phyloP scores from a whole-genome alignment of 306 rosid species.

The Elaeagnus macrophylla region DNA sequence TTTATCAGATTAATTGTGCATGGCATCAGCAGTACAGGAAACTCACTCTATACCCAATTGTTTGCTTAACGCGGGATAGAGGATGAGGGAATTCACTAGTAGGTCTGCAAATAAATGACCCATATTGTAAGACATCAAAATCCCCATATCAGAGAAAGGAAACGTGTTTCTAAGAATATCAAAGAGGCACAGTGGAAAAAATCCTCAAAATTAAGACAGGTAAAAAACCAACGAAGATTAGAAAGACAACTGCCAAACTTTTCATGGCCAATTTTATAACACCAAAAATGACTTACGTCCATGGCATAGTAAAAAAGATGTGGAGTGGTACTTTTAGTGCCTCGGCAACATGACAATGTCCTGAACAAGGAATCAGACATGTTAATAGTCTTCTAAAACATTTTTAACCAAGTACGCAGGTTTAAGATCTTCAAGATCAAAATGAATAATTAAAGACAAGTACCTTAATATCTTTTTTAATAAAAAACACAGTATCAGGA shows the following conservation, averaged over 20 bases:
- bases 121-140: too few species aligned
- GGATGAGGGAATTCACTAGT: conserved; percentile 92
- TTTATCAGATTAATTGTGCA: conserved; percentile 12
- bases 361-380: conserved; percentile 41
- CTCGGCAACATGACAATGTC: conserved; percentile 89
- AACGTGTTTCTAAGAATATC: too few species aligned
- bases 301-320: conserved; percentile 91
- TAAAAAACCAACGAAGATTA: neutral
- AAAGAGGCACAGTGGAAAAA: neutral
- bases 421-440: neutral
- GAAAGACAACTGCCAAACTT: neutral
- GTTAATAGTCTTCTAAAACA: conserved; percentile 18
- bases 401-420: neutral
- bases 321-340: conserved; percentile 60
- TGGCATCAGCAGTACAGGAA: neutral
- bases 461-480: neutral
- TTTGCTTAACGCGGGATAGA: conserved; percentile 75
- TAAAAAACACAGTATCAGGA: too few species aligned
- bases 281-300: conserved; percentile 81
- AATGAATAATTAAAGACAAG: neutral
- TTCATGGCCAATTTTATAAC: conserved; percentile 22
- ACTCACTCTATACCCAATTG: conserved; percentile 68
- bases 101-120: conserved; percentile 42
- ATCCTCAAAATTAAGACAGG: conserved; percentile 5
- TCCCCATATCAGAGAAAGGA: too few species aligned